phyloP scores from a whole-genome alignment of 345 rosid species.

The Salix viminalis region DNA sequence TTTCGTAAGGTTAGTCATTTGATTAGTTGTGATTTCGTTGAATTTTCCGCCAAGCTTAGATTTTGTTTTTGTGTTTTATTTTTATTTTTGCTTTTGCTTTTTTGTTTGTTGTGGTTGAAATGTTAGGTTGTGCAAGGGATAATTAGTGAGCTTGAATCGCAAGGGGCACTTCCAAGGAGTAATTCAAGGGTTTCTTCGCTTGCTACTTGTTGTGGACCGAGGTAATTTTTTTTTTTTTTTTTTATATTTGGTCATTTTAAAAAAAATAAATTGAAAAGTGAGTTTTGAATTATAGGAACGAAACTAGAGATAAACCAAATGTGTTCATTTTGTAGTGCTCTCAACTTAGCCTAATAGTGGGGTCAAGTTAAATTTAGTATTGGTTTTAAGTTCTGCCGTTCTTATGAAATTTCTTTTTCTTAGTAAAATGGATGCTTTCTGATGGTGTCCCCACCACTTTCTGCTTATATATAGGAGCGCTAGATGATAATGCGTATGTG shows the following conservation, averaged over 20 bases:
- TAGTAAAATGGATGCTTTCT: background rate
- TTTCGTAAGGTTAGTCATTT: conserved; percentile 66
- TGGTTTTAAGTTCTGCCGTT: too few relatives aligned
- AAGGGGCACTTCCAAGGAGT: conserved; percentile 98
- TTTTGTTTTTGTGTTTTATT: background rate
- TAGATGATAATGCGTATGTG: background rate
- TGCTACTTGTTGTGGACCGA: conserved; percentile 99
- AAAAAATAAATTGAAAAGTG: background rate
- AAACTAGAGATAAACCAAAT: background rate
- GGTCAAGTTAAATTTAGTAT: too few relatives aligned
- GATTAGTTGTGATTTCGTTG: conserved; percentile 2
- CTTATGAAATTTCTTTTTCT: too few relatives aligned
- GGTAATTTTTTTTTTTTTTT: conserved; percentile 37
- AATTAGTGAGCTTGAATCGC: conserved; percentile 96
- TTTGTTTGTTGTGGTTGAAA: background rate
- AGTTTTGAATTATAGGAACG: background rate
- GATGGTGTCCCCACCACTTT: too few relatives aligned
- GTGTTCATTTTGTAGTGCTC: background rate
- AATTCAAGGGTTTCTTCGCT: conserved; percentile 99
- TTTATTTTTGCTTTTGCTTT: background rate
- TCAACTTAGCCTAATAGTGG: too few relatives aligned
- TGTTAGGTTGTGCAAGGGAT: conserved; percentile 95
- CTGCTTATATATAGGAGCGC: background rate
- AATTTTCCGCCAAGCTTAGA: background rate
- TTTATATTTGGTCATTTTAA: background rate